Conservation (phyloP, 2,329 filamentous ascomycete genomes). For the Trichoderma polysporum region DNA sequence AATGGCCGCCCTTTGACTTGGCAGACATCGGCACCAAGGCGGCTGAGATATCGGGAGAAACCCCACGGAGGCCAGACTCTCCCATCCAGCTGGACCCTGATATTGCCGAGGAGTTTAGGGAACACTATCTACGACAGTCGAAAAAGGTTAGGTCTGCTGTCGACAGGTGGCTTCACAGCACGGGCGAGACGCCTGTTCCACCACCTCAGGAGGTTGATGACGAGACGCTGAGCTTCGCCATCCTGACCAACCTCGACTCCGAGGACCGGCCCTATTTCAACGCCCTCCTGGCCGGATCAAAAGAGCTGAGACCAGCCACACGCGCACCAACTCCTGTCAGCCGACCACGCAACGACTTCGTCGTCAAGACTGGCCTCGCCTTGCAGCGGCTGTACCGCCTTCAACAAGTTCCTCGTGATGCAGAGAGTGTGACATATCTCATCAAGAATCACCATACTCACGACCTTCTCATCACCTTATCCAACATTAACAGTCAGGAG, state of each 20-base stretch:
- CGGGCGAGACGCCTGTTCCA: constrained; percentile 69
- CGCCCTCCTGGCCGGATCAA: constrained; percentile 66
- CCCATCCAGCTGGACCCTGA: constrained; percentile 83
- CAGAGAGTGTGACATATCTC: constrained; percentile 82
- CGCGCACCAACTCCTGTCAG: constrained; percentile 69
- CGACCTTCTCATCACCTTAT: constrained; percentile 80
- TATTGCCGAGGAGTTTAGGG: constrained; percentile 87
- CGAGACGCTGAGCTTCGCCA: constrained; percentile 89
- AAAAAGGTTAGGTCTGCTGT: constrained; percentile 91
- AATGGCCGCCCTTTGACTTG: constrained; percentile 85
- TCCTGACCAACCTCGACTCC: constrained; percentile 79
- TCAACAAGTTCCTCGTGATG: constrained; percentile 70
- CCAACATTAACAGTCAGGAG: constrained; percentile 85
- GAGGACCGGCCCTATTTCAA: constrained; percentile 80
- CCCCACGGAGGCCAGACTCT: constrained; percentile 56
- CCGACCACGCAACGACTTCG: constrained; percentile 67
- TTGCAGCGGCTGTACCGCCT: constrained; percentile 85
- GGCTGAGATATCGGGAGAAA: constrained; percentile 60
- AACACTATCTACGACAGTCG: constrained; percentile 87
- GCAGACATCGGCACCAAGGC: constrained; percentile 61
- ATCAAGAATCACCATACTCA: constrained; percentile 80
- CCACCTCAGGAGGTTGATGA: constrained; percentile 89
- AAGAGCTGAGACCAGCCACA: constrained; percentile 54
- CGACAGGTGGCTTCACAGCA: constrained; percentile 83
- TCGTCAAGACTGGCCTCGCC: constrained; percentile 73